phyloP scores from a whole-genome alignment of 371 early-diverging fungal genomes.

The Zychaea mexicana region DNA sequence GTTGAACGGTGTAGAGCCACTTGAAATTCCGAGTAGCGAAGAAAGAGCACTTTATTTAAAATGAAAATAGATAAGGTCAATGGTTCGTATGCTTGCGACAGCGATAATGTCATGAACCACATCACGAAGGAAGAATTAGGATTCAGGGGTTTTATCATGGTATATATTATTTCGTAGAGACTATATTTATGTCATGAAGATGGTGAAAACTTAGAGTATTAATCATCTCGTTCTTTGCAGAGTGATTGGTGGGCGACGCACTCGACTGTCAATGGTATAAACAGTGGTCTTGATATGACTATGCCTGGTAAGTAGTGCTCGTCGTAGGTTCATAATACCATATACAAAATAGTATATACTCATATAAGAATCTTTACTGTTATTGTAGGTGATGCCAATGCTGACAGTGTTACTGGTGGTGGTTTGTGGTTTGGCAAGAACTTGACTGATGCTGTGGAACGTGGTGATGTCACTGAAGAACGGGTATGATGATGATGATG shows the following conservation, averaged over 20 bases:
- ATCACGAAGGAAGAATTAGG: conserved; percentile 41
- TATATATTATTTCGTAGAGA: too few species aligned
- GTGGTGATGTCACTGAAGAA: conserved; percentile 24
- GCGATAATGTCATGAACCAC: conserved; percentile 31
- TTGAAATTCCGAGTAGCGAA: not conserved
- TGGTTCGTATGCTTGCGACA: conserved; percentile 41
- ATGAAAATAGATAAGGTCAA: conserved; percentile 29
- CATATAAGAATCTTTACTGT: too few species aligned
- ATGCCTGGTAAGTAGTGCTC: conserved; percentile 50
- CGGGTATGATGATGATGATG: too few species aligned
- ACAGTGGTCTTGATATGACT: conserved; percentile 50
- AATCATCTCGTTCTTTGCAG: too few species aligned
- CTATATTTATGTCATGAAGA: too few species aligned
- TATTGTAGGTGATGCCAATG: conserved; percentile 32
- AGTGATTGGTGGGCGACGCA: conserved; percentile 31
- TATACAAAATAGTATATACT: not conserved
- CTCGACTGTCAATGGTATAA: conserved; percentile 23
- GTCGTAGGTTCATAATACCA: too few species aligned
- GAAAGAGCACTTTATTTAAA: not conserved
- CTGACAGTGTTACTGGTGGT: conserved; percentile 15
- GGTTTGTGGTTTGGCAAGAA: conserved; percentile 36
- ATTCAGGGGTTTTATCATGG: conserved; percentile 31
- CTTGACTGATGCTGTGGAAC: conserved; percentile 28
- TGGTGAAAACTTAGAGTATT: too few species aligned
- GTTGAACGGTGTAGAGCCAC: not conserved